Percentiles rank a stretch among this genome's conserved stretches.
These are phyloP conservation scores for Sarocladium brachiariae DNA, from an alignment of 2,329 filamentous ascomycete species.

Conservation along the genomic window DNA sequence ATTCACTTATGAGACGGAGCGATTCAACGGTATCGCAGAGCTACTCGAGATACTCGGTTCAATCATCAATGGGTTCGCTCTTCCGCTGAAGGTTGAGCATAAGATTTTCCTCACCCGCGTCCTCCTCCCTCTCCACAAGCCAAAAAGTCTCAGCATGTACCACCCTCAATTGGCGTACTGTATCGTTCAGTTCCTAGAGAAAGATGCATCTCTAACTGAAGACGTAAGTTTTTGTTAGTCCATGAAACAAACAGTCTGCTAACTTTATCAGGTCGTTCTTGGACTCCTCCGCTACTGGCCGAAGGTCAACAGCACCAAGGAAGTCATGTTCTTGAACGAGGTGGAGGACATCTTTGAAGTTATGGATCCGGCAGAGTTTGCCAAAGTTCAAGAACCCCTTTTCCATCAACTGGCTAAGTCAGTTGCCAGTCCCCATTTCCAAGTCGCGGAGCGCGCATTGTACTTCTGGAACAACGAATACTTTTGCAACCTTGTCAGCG, in stretches of 20 bases:
- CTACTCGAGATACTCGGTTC: slow-evolving; percentile 93
- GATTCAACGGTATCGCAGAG: slow-evolving; percentile 97
- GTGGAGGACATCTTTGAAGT: slow-evolving; percentile 99
- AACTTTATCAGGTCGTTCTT: slow-evolving; percentile 66
- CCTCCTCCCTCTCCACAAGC: slow-evolving; percentile 89
- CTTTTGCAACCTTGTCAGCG: slow-evolving; percentile 97
- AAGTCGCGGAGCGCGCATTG: slow-evolving; percentile 91
- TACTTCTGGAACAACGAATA: slow-evolving; percentile 99
- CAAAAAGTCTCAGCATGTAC: slow-evolving; percentile 99
- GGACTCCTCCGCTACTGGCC: slow-evolving; percentile 96
- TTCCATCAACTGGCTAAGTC: slow-evolving; percentile 98
- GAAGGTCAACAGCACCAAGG: slow-evolving; percentile 98
- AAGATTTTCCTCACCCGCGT: slow-evolving; percentile 95
- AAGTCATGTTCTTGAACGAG: slow-evolving; percentile 99
- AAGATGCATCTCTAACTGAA: slow-evolving; percentile 93
- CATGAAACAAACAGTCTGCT: slow-evolving; percentile 11
- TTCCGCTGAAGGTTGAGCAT: slow-evolving; percentile 96
- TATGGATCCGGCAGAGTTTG: slow-evolving; percentile 97
- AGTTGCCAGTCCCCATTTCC: slow-evolving; percentile 96
- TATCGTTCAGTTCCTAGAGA: slow-evolving; percentile 97
- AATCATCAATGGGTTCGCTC: slow-evolving; percentile 97
- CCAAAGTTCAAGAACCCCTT: slow-evolving; percentile 94
- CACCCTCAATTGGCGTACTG: slow-evolving; percentile 97
- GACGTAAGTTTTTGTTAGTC: slow-evolving; percentile 53
- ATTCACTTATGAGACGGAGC: slow-evolving; percentile 96